Evolutionary conservation across 371 early-diverging fungal genomes (phyloP).

Genomic region (Mucor mucedo): DNA sequence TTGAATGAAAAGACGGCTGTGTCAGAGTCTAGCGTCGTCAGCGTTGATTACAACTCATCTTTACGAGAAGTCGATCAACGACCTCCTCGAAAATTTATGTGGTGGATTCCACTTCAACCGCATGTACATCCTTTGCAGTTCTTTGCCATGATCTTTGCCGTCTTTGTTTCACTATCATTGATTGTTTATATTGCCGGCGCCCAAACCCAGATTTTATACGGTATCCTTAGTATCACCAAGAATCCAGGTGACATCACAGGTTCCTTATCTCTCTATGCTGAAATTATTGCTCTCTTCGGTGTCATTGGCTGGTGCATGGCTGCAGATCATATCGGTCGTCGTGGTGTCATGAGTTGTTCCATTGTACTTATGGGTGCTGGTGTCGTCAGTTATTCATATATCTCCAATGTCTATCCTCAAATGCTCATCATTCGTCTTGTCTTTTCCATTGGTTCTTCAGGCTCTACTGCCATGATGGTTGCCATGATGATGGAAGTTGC

Average conservation of each 20-base stretch:
- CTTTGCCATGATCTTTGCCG: slow-evolving; percentile 37
- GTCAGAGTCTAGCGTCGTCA: slow-evolving; percentile 3
- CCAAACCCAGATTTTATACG: slow-evolving; percentile 36
- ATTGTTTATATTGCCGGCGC: slow-evolving; percentile 44
- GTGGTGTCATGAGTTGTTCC: slow-evolving; percentile 26
- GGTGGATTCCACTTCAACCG: slow-evolving; percentile 40
- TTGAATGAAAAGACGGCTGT: slow-evolving; percentile 18
- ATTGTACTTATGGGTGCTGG: slow-evolving; percentile 58
- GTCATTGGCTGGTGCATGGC: slow-evolving; percentile 44
- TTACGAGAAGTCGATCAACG: slow-evolving; percentile 2
- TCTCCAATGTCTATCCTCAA: slow-evolving; percentile 55
- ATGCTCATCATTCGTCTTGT: slow-evolving; percentile 58
- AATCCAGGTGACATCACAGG: slow-evolving; percentile 46
- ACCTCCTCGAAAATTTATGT: slow-evolving; percentile 43
- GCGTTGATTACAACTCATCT: slow-evolving; percentile 7
- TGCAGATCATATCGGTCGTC: slow-evolving; percentile 26
- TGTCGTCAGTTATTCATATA: slow-evolving; percentile 52
- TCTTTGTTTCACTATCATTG: slow-evolving; percentile 33
- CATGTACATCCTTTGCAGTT: slow-evolving; percentile 45
- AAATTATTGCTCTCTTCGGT: slow-evolving; percentile 52
- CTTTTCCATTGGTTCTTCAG: slow-evolving; percentile 73
- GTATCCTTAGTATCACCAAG: slow-evolving; percentile 15
- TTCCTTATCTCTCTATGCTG: slow-evolving; percentile 63
- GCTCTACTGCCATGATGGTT: slow-evolving; percentile 73
- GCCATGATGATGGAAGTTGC: slow-evolving; percentile 60